Base-by-base conservation (phyloP, 2,329 filamentous ascomycete species). In the Fusarium compactum region DNA sequence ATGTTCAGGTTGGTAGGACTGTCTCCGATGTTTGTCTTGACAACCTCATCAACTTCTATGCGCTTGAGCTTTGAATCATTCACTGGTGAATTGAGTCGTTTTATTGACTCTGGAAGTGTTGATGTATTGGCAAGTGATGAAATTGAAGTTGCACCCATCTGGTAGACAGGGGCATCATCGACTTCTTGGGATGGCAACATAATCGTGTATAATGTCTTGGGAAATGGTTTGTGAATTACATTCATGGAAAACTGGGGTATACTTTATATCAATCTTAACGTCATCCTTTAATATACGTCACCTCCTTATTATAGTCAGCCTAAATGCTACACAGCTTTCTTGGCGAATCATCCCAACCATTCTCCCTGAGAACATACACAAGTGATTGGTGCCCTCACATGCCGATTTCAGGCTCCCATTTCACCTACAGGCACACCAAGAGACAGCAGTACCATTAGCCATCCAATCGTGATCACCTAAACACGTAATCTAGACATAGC, bases 41-140 rank as follows among this genome's bases (percentile, higher is more conserved):
- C 16, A 18, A 18, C 16, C 34, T n/a, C 34, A n/a, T 0, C 9
- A 2, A 11, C 9, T 11, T 18, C 2, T 38, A 1, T n/a, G 16
- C 5, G 9, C 16, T 38, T 11, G 16, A n/a, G 16, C 16, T 1
- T 38, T n/a, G 34, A n/a, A 11, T 38, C 34, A n/a, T 0, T n/a
- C 5, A n/a, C 5, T n/a, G 34, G 34, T 11, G 16, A 11, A 10
- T 38, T 11, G 5, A 16, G 16, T n/a, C 18, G 34, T 18, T 38
- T n/a, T 38, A 9, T 7, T 18, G 32, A 38, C 32, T 38, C 32
- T 10, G 32, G 5, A 38, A 38, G 16, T n/a, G 16, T n/a, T 4
- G 9, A 5, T n/a, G 16, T 2, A 10, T 34, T 18, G 16, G 0
- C 32, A 10, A 34, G 32, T 34, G 32, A 10, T 18, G 8, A 10